These are phyloP conservation scores for Lentithecium fluviatile DNA, from an alignment of 495 filamentous ascomycete genomes.

Conservation along the genomic window DNA sequence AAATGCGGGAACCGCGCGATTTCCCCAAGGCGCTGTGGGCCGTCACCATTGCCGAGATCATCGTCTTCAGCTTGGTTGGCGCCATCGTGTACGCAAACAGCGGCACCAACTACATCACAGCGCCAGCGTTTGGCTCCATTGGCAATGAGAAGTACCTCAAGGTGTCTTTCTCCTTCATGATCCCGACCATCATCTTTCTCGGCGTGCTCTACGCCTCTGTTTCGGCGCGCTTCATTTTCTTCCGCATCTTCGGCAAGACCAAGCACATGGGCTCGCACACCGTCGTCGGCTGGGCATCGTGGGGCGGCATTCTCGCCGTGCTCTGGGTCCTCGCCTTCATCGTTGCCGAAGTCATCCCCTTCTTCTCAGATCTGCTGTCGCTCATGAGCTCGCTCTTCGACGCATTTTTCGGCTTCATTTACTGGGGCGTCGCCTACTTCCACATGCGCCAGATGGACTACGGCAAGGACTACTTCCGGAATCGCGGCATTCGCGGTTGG, in stretches of 20 bases:
- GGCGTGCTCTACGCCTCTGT: conserved; percentile 87
- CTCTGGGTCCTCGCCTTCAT: conserved; percentile 80
- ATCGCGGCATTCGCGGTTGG: conserved; percentile 60
- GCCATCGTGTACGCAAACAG: conserved; percentile 76
- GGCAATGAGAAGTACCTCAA: conserved; percentile 72
- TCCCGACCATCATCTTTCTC: conserved; percentile 85
- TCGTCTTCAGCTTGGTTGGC: conserved; percentile 76
- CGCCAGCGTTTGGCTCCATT: conserved; percentile 80
- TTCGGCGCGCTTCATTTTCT: conserved; percentile 79
- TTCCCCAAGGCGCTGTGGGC: conserved; percentile 88
- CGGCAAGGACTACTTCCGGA: conserved; percentile 58
- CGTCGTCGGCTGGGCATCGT: conserved; percentile 73
- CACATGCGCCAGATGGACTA: conserved; percentile 74
- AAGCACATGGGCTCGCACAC: conserved; percentile 77
- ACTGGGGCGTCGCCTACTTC: conserved; percentile 87
- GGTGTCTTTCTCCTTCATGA: conserved; percentile 86
- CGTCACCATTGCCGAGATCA: conserved; percentile 79
- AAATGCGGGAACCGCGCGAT: conserved; percentile 82
- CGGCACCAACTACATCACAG: conserved; percentile 77
- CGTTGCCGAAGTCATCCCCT: conserved; percentile 85
- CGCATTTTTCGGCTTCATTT: conserved; percentile 91
- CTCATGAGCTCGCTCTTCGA: conserved; percentile 90
- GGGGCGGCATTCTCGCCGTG: conserved; percentile 68
- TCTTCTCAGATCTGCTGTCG: conserved; percentile 79
- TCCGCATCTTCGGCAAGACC: conserved; percentile 72